Base-by-base conservation (phyloP, 2,329 filamentous ascomycete genomes). In the Sarocladium oryzae region DNA sequence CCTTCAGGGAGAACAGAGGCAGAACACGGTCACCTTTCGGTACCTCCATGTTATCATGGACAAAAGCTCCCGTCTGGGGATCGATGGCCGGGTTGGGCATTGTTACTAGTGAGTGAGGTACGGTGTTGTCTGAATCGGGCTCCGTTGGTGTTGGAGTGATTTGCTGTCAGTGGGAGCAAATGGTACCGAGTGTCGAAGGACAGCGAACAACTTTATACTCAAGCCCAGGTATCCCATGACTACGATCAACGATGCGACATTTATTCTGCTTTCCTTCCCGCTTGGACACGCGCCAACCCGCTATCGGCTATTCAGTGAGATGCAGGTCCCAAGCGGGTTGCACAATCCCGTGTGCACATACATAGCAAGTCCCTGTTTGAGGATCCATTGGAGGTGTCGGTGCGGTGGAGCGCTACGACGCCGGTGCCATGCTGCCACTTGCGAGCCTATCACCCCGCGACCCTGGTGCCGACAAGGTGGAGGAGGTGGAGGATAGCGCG, bases 1-100 rank as follows among this genome's bases (percentile, higher is more conserved):
- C 84, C 61, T 82, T 83, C 49, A 88, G 72, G 5, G 84, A 87
- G 69, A 88, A 86, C 53, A 87, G 75, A 30, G 79, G 75, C 62
- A 88, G 64, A 53, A 88, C 75, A 40, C 77, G 70, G 51, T 75
- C 73, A 24, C 71, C 65, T 51, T 67, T 58, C 35, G 76, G 73
- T 2, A 71, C 58, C 28, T 62, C 64, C 57, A 77, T 82, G 62
- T 77, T 82, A 60, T 81, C 67, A 61, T 82, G 81, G 56, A 68
- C 67, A 61, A 86, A 86, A 56, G 66, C 66, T 52, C 80, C 76
- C 53, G 69, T 69, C 35, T 66, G 64, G 57, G 71, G 69, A 51
- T 71, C 65, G 28, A 36, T 49, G 32, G 43, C 43, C 33, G 43
- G 26, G 43, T 48, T 48, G 9, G 43, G 6, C 43, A 48, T 48